These are phyloP conservation scores for Symbiotaphrina buchneri DNA, from an alignment of 495 filamentous ascomycete species.

Conservation along the genomic window DNA sequence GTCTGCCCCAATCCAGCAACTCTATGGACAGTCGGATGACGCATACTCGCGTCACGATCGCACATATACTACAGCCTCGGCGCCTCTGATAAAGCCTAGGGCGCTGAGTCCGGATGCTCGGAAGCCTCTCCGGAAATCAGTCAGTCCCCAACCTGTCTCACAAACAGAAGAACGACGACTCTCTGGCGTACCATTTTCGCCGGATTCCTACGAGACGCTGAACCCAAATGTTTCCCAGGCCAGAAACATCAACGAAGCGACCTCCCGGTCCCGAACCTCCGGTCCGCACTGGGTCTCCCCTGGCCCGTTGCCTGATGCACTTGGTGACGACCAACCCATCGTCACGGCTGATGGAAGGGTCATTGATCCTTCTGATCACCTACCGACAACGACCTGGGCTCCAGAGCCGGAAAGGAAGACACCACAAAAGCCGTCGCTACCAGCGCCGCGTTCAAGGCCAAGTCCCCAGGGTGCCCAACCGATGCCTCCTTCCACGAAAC, in stretches of 20 bases:
- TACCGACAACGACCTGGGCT: conserved; percentile 79
- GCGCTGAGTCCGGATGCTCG: conserved; percentile 39
- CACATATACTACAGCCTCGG: not conserved
- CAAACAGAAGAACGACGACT: conserved; percentile 22
- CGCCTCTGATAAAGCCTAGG: conserved; percentile 15
- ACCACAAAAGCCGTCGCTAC: conserved; percentile 21
- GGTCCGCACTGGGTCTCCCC: too few relatives aligned
- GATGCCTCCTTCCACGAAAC: conserved; percentile 7
- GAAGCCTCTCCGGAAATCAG: conserved; percentile 46
- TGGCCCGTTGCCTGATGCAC: not conserved
- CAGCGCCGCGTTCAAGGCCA: conserved; percentile 19
- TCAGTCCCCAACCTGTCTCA: conserved; percentile 48
- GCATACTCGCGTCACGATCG: too few relatives aligned
- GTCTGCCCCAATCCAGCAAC: too few relatives aligned
- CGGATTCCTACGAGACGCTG: conserved; percentile 64
- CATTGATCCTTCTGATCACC: conserved; percentile 81
- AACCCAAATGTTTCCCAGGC: conserved; percentile 24
- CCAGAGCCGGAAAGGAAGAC: conserved; percentile 75
- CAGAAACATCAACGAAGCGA: conserved; percentile 5
- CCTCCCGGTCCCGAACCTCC: conserved; percentile 2
- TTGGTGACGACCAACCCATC: conserved; percentile 29
- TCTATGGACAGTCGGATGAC: too few relatives aligned
- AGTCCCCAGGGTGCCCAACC: conserved; percentile 23
- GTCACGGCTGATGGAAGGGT: conserved; percentile 67
- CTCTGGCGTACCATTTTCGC: conserved; percentile 61